Percentiles rank a stretch among this genome's conserved stretches.
Evolutionary conservation across 2,329 filamentous ascomycete species (phyloP).

Genomic region (Xylaria multiplex): DNA sequence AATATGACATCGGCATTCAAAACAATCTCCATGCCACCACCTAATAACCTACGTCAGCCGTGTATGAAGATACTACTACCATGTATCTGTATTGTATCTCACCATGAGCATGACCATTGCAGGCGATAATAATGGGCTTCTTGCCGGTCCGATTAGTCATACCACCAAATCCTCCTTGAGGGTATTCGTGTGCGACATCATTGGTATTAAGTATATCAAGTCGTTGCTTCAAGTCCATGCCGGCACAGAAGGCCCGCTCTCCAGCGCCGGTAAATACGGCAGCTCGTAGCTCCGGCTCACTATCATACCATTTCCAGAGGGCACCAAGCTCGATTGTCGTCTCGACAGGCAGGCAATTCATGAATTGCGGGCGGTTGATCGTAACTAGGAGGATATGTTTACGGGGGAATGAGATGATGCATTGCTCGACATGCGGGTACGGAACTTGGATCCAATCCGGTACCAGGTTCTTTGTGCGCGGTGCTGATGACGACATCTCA

Average conservation of each 20-base stretch:
- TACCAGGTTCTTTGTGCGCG: constrained; percentile 24
- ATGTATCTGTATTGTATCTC: not conserved
- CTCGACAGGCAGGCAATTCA: constrained; percentile 55
- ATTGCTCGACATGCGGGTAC: constrained; percentile 49
- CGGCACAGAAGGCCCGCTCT: constrained; percentile 62
- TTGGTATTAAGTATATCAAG: constrained; percentile 45
- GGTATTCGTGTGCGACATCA: constrained; percentile 49
- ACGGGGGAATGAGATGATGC: constrained; percentile 54
- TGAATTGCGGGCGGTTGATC: constrained; percentile 54
- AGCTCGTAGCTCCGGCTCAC: constrained; percentile 57
- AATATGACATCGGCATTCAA: constrained; percentile 28
- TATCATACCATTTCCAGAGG: constrained; percentile 63
- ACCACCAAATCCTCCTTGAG: constrained; percentile 49
- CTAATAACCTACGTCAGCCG: constrained; percentile 5
- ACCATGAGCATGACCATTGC: constrained; percentile 27
- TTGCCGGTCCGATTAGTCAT: constrained; percentile 50
- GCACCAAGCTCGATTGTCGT: constrained; percentile 53
- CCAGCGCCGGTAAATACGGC: constrained; percentile 64
- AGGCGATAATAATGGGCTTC: constrained; percentile 42
- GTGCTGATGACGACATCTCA: constrained; percentile 11
- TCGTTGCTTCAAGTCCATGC: constrained; percentile 64
- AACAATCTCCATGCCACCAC: constrained; percentile 24
- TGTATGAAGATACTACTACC: not conserved
- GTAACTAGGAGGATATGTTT: constrained; percentile 56
- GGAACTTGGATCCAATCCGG: constrained; percentile 49